phyloP scores from a whole-genome alignment of 495 filamentous ascomycete species.

The Aspergillus sparsus region DNA sequence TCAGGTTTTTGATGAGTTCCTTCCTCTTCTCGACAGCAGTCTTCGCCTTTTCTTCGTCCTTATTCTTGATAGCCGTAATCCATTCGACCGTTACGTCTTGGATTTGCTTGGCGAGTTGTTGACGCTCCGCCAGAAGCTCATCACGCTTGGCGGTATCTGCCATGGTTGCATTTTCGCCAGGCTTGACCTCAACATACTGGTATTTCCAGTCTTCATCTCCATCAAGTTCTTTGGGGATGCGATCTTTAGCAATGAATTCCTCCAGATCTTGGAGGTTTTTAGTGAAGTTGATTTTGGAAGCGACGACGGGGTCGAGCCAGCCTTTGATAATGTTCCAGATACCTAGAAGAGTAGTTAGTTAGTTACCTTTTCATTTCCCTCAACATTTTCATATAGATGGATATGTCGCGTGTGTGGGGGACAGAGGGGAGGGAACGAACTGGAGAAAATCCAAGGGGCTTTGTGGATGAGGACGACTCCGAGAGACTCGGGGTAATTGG shows the following conservation, averaged over 20 bases:
- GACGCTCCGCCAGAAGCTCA: conserved; percentile 59
- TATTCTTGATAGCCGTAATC: conserved; percentile 57
- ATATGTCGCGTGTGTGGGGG: background rate
- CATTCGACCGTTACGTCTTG: conserved; percentile 72
- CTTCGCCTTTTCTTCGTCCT: conserved; percentile 33
- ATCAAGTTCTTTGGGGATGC: conserved; percentile 78
- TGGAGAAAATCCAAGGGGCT: conserved; percentile 94
- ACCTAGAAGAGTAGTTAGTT: conserved; percentile 40
- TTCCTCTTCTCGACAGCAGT: conserved; percentile 62
- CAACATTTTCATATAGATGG: background rate
- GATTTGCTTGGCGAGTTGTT: conserved; percentile 63
- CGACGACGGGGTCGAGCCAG: conserved; percentile 97
- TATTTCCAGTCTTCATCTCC: conserved; percentile 81
- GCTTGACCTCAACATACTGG: conserved; percentile 68
- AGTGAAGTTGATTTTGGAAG: conserved; percentile 92
- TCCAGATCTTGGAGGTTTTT: conserved; percentile 78
- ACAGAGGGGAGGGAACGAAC: conserved; percentile 42
- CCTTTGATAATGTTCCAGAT: conserved; percentile 89
- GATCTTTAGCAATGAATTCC: conserved; percentile 67
- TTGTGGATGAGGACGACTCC: conserved; percentile 96
- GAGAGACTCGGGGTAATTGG: conserved; percentile 93
- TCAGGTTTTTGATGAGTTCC: conserved; percentile 59
- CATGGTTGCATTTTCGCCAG: conserved; percentile 71
- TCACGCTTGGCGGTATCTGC: conserved; percentile 65
- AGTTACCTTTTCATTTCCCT: background rate